A percentile compares a stretch with the other conserved stretches of the same genome.
Conservation (phyloP, 345 rosid species). For the Nephelium lappaceum region DNA sequence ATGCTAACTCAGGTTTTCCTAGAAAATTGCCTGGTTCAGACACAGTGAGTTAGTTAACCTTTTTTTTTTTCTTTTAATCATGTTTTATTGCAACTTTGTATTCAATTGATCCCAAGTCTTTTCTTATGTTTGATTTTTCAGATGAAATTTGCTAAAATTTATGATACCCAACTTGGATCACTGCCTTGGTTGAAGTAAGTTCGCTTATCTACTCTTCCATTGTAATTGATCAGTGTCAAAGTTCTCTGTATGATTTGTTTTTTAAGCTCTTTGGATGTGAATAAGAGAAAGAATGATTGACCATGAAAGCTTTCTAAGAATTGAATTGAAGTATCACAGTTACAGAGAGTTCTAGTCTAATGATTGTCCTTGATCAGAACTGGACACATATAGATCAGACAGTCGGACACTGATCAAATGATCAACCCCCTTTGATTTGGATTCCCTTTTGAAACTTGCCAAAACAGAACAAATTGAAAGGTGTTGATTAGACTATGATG, state of each 20-base stretch:
- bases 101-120: neutral
- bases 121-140: conserved; percentile 12
- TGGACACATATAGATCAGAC: too few relatives aligned
- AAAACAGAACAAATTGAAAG: neutral
- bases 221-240: neutral
- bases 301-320: neutral
- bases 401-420: too few relatives aligned
- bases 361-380: neutral
- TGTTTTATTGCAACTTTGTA: neutral
- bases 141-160: conserved; percentile 22
- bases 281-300: neutral
- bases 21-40: conserved; percentile 18
- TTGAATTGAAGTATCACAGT: neutral
- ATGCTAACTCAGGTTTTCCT: conserved; percentile 9
- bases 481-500: neutral
- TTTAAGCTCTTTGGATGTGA: neutral
- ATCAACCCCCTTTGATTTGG: neutral
- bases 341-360: neutral
- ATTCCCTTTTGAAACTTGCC: neutral
- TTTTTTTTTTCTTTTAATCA: neutral
- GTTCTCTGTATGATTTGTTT: neutral
- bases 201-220: neutral
- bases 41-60: conserved; percentile 17
- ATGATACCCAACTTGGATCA: conserved; percentile 15
- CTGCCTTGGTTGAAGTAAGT: conserved; percentile 19